phyloP scores from a whole-genome alignment of 495 filamentous ascomycete genomes.

The Tuber magnatum region DNA sequence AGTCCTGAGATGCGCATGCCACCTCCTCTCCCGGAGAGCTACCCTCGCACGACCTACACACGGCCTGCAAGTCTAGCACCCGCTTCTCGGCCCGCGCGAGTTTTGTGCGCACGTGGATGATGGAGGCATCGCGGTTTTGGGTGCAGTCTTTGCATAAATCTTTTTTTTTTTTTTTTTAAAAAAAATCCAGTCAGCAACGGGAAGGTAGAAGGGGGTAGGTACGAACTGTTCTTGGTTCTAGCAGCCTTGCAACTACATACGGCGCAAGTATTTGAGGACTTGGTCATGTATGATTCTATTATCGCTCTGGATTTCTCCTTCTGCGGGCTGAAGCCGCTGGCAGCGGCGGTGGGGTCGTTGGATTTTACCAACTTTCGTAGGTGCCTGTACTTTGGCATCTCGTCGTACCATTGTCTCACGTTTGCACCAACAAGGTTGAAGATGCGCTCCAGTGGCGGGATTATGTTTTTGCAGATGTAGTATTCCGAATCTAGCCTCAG shows the following conservation, averaged over 20 bases:
- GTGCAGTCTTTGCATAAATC: constrained; percentile 63
- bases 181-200: constrained; percentile 19
- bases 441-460: constrained; percentile 89
- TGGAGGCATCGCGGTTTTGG: constrained; percentile 49
- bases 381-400: constrained; percentile 85
- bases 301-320: constrained; percentile 50
- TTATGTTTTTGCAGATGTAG: constrained; percentile 91
- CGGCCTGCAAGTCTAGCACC: constrained; percentile 57
- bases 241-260: constrained; percentile 62
- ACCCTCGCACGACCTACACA: constrained; percentile 78
- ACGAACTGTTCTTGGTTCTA: constrained; percentile 44
- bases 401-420: constrained; percentile 85
- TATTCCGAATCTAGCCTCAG: constrained; percentile 91
- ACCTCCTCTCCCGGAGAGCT: constrained; percentile 66
- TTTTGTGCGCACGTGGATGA: constrained; percentile 55
- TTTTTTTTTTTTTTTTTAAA: constrained; percentile 17
- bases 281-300: constrained; percentile 80
- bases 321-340: constrained; percentile 7
- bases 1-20: constrained; percentile 81
- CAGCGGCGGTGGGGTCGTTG: constrained; percentile 34
- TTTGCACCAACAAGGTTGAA: constrained; percentile 96
- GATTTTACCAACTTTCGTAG: constrained; percentile 53
- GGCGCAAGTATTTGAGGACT: constrained; percentile 57
- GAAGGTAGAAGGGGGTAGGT: neutral
- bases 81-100: constrained; percentile 59